These are phyloP conservation scores for Solanum neorickii DNA, from an alignment of 257 asterid genomes.

Conservation along the genomic window DNA sequence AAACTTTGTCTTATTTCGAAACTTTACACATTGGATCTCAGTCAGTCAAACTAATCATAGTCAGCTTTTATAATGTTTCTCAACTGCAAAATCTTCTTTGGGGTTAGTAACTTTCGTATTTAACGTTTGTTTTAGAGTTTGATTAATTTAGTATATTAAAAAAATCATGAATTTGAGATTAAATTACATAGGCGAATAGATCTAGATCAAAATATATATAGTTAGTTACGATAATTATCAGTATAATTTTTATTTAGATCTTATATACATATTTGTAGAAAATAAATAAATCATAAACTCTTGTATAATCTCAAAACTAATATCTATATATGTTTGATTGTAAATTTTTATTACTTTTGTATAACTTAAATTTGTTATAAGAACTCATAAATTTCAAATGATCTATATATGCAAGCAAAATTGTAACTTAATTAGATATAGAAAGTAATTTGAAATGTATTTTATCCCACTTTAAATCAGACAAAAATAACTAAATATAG, in stretches of 20 bases:
- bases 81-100: not conserved
- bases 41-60: not conserved
- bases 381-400: not conserved
- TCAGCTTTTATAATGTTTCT: not conserved
- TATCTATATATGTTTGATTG: not conserved
- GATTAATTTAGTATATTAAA: not conserved
- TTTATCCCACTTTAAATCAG: not conserved
- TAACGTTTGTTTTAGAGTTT: fast-evolving
- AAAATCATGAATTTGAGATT: not conserved
- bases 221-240: not conserved
- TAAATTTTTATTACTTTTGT: not conserved
- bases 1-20: not conserved
- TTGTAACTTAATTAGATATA: not conserved
- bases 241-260: not conserved
- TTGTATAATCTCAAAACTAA: not conserved
- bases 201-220: not conserved
- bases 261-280: too few relatives aligned
- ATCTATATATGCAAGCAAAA: not conserved
- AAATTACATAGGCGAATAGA: not conserved
- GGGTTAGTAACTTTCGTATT: not conserved
- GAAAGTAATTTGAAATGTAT: not conserved
- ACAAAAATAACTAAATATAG: not conserved
- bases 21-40: not conserved
- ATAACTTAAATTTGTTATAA: not conserved
- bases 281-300: too few relatives aligned